A percentile compares a stretch with the other conserved stretches of the same genome.
Evolutionary conservation across 2,329 filamentous ascomycete species (phyloP).

Genomic region (Zymoseptoria brevis): DNA sequence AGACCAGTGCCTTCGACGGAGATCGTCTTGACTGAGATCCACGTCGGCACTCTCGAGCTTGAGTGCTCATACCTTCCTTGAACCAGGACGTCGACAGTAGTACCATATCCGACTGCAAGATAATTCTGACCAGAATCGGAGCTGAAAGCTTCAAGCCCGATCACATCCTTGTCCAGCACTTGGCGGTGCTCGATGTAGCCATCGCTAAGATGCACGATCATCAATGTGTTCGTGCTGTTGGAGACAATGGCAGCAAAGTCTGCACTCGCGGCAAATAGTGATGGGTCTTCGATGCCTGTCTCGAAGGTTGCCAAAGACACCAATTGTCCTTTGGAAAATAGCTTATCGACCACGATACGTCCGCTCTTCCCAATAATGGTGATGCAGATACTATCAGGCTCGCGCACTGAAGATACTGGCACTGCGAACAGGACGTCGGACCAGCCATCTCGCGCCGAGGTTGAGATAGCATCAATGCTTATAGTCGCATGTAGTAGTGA

Average conservation of each 20-base stretch:
- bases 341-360: constrained; percentile 2
- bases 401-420: constrained; percentile 6
- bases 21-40: constrained; percentile 19
- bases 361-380: constrained; percentile 3
- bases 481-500: background rate
- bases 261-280: constrained; percentile 16
- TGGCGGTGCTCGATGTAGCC: constrained; percentile 26
- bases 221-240: constrained; percentile 11
- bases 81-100: constrained; percentile 19
- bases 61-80: constrained; percentile 22
- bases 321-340: background rate
- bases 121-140: constrained; percentile 14
- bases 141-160: constrained; percentile 12
- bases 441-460: background rate
- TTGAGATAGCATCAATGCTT: background rate
- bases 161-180: constrained; percentile 4
- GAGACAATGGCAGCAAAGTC: constrained; percentile 20
- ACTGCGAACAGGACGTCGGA: constrained; percentile 6
- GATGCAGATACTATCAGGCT: constrained; percentile 3
- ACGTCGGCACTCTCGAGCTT: constrained; percentile 8
- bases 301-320: constrained; percentile 10
- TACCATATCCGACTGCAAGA: constrained; percentile 22
- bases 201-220: constrained; percentile 22
- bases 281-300: constrained; percentile 13
- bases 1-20: constrained; percentile 21